Evolutionary conservation across 164 flowering plant species (phyloP).

Genomic region (Akebia trifoliata): DNA sequence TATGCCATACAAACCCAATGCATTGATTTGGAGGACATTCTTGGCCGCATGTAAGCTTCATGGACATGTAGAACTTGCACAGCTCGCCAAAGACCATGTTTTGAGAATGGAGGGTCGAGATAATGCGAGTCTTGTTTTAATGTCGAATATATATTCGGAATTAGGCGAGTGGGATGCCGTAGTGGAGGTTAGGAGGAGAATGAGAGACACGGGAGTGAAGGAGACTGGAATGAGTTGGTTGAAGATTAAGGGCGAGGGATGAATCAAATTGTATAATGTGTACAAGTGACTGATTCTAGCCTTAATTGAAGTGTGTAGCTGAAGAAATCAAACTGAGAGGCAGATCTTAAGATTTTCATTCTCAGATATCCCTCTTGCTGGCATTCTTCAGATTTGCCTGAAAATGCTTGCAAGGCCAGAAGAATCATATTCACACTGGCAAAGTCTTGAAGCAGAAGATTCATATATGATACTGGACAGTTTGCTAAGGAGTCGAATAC

Average conservation of each 20-base stretch:
- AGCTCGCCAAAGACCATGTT: constrained; percentile 16
- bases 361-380: too few species aligned
- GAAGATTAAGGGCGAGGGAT: constrained; percentile 8
- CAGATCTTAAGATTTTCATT: too few species aligned
- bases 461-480: too few species aligned
- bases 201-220: constrained; percentile 19
- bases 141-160: constrained; percentile 25
- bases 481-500: too few species aligned
- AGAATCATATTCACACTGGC: too few species aligned
- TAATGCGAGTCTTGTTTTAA: constrained; percentile 8
- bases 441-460: too few species aligned
- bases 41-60: constrained; percentile 32
- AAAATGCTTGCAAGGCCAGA: too few species aligned
- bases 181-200: constrained; percentile 20
- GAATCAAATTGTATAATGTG: too few species aligned
- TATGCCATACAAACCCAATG: constrained; percentile 28
- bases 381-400: too few species aligned
- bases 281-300: too few species aligned
- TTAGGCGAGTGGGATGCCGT: constrained; percentile 26
- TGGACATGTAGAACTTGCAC: constrained; percentile 15
- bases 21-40: constrained; percentile 18
- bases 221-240: constrained; percentile 26
- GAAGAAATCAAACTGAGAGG: too few species aligned
- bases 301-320: too few species aligned
- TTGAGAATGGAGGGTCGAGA: constrained; percentile 11